A percentile compares a stretch with the other conserved stretches of the same genome.
These are phyloP conservation scores for Pleodorina starrii DNA, from an alignment of 139 green algal species.

Conservation along the genomic window DNA sequence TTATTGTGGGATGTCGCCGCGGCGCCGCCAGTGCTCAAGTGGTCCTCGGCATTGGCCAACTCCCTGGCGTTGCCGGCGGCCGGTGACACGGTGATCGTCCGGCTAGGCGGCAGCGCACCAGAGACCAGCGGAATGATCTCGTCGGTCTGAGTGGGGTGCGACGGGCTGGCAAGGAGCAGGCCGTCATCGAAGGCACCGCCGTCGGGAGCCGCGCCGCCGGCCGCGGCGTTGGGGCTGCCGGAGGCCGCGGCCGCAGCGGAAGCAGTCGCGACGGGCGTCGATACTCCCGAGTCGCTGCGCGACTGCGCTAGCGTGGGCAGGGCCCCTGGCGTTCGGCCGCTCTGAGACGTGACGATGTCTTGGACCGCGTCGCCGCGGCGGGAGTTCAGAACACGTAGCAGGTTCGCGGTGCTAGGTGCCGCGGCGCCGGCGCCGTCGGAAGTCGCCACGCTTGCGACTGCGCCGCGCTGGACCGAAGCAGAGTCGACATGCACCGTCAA, in stretches of 20 bases:
- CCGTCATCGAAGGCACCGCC: not conserved
- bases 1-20: not conserved
- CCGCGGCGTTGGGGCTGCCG: not conserved
- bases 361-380: conserved; percentile 50
- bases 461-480: not conserved
- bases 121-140: conserved; percentile 39
- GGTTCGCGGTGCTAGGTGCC: not conserved
- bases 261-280: conserved; percentile 21
- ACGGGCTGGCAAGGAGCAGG: not conserved
- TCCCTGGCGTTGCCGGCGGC: not conserved
- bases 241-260: not conserved
- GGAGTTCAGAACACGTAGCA: conserved; percentile 27
- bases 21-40: not conserved
- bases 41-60: not conserved
- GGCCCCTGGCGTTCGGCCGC: not conserved
- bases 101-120: not conserved
- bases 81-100: not conserved
- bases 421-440: not conserved
- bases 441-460: not conserved
- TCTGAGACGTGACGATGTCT: conserved; percentile 27
- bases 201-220: not conserved
- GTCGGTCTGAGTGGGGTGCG: not conserved
- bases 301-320: not conserved
- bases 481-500: too few species aligned
- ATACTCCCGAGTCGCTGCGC: conserved; percentile 28